Percentiles rank a stretch among this genome's conserved stretches.
Evolutionary conservation across 2,329 filamentous ascomycete genomes (phyloP).

Genomic region (Exophiala viscosa): DNA sequence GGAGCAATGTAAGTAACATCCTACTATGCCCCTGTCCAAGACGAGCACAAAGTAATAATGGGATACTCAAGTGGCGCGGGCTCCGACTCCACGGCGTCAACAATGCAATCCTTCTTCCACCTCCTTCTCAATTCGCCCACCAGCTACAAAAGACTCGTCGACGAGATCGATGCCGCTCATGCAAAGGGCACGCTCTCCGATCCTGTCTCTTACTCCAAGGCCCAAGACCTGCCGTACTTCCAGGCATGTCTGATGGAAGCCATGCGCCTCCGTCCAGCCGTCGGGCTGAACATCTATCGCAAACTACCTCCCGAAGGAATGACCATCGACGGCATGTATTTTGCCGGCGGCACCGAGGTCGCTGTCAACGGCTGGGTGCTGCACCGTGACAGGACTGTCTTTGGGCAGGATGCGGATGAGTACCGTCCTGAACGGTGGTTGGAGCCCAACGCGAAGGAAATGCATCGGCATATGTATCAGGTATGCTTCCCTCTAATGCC

Average conservation of each 20-base stretch:
- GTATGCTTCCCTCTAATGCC: constrained; percentile 34
- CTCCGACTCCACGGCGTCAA: constrained; percentile 59
- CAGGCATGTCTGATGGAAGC: constrained; percentile 27
- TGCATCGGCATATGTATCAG: constrained; percentile 55
- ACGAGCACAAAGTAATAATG: background rate
- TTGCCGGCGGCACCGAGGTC: constrained; percentile 20
- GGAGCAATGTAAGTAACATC: constrained; percentile 41
- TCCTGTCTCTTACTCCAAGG: constrained; percentile 22
- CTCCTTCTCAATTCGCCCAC: constrained; percentile 45
- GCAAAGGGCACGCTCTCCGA: constrained; percentile 16
- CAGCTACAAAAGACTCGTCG: constrained; percentile 43
- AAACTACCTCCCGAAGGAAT: constrained; percentile 24
- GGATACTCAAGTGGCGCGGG: constrained; percentile 36
- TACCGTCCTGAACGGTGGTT: constrained; percentile 49
- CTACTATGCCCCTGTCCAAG: background rate
- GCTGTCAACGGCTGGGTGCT: constrained; percentile 38
- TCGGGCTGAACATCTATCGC: constrained; percentile 29
- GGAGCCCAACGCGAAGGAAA: constrained; percentile 38
- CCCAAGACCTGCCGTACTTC: constrained; percentile 21
- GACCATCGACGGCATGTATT: constrained; percentile 20
- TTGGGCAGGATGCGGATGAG: constrained; percentile 36
- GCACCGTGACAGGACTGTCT: constrained; percentile 41
- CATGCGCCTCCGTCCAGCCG: constrained; percentile 28
- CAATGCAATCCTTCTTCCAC: constrained; percentile 57
- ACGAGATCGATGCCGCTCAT: constrained; percentile 28